These are phyloP conservation scores for Penicillium atrosanguineum DNA, from an alignment of 495 filamentous ascomycete genomes.

Conservation along the genomic window DNA sequence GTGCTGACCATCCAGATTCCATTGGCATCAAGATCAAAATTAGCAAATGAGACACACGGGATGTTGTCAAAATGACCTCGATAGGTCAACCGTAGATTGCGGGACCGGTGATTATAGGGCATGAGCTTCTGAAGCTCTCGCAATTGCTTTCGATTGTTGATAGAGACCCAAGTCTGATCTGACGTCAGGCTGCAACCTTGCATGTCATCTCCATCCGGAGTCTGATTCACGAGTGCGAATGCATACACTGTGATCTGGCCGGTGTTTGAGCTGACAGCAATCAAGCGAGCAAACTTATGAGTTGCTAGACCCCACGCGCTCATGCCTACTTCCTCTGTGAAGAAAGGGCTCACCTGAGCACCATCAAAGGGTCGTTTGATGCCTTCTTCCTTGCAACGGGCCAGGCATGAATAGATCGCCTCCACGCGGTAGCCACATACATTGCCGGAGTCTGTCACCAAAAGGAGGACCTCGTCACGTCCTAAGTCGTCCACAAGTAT, in stretches of 20 bases:
- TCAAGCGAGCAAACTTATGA: constrained; percentile 71
- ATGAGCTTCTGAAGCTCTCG: constrained; percentile 26
- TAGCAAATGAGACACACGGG: constrained; percentile 71
- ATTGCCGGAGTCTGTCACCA: constrained; percentile 85
- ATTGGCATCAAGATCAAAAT: constrained; percentile 57
- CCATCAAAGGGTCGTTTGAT: constrained; percentile 28
- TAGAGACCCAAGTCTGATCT: constrained; percentile 37
- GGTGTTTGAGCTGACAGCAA: constrained; percentile 79
- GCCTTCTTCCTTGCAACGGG: constrained; percentile 24
- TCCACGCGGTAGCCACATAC: constrained; percentile 75
- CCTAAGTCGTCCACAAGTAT: constrained; percentile 79
- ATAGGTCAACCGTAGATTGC: constrained; percentile 43
- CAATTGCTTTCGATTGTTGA: constrained; percentile 27
- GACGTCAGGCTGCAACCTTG: neutral
- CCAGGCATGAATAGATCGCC: constrained; percentile 48
- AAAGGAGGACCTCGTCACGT: constrained; percentile 71
- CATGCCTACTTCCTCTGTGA: constrained; percentile 67
- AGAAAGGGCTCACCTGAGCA: constrained; percentile 53
- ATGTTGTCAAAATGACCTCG: constrained; percentile 62
- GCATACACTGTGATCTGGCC: constrained; percentile 67
- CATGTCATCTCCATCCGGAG: constrained; percentile 19
- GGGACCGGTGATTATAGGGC: constrained; percentile 33
- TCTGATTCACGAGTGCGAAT: constrained; percentile 57
- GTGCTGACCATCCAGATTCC: constrained; percentile 72
- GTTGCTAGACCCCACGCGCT: constrained; percentile 92